These are phyloP conservation scores for Solanum ossicruentum DNA, from an alignment of 257 asterid species.

Conservation along the genomic window DNA sequence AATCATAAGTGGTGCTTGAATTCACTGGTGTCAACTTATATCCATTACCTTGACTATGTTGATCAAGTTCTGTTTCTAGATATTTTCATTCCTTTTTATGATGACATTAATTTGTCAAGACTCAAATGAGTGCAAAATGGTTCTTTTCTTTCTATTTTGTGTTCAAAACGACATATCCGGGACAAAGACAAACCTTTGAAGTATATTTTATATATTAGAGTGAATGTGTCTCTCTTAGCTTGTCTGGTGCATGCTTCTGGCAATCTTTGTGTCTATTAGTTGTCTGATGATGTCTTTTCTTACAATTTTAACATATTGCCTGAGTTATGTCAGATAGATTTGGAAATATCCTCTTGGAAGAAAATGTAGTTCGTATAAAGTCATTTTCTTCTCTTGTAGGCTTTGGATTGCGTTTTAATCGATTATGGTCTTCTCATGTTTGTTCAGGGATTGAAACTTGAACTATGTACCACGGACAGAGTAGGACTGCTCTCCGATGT, in stretches of 20 bases:
- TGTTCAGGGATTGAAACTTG: constrained; percentile 48
- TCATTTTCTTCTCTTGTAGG: background rate
- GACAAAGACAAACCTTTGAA: background rate
- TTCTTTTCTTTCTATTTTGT: background rate
- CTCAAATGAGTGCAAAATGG: background rate
- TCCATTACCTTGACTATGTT: background rate
- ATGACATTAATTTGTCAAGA: background rate
- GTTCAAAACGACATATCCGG: background rate
- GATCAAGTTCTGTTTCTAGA: background rate
- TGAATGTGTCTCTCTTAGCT: background rate
- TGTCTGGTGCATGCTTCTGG: background rate
- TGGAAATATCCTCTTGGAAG: background rate
- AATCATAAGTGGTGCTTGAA: background rate
- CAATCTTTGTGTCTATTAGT: background rate
- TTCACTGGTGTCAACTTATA: background rate
- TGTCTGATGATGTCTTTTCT: background rate
- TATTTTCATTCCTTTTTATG: background rate
- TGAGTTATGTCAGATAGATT: background rate
- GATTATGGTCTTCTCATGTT: background rate
- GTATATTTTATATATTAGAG: background rate
- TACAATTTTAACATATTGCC: background rate
- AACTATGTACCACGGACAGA: constrained; percentile 45
- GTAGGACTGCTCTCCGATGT: constrained; percentile 51
- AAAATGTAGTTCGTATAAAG: background rate
- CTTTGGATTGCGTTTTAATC: background rate